phyloP scores from a whole-genome alignment of 2,329 filamentous ascomycete genomes.

The Aspergillus intermedius region DNA sequence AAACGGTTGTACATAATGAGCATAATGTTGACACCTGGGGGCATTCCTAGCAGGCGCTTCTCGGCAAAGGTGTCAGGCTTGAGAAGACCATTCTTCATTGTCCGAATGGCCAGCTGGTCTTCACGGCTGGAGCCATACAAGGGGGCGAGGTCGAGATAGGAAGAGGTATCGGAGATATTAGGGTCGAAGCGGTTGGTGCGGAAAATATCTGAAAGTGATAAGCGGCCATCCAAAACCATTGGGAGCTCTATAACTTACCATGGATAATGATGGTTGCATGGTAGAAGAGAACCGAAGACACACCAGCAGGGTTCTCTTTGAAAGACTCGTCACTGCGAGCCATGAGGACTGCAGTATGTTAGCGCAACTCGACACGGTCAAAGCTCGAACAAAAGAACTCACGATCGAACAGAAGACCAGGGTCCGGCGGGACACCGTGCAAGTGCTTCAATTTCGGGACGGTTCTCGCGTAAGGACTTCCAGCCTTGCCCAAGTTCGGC shows the following conservation, averaged over 20 bases:
- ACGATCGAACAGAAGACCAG: slow-evolving; percentile 7
- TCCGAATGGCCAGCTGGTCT: slow-evolving; percentile 30
- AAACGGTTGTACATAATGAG: slow-evolving; percentile 34
- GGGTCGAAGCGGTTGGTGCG: slow-evolving; percentile 29
- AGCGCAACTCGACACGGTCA: not conserved
- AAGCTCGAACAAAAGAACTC: not conserved
- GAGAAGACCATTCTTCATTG: slow-evolving; percentile 31
- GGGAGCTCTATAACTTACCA: slow-evolving; percentile 19
- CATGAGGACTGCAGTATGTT: slow-evolving; percentile 4
- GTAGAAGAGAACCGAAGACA: slow-evolving; percentile 45
- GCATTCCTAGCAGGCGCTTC: slow-evolving; percentile 25
- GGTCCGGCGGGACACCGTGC: slow-evolving; percentile 4
- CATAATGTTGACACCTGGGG: slow-evolving; percentile 28
- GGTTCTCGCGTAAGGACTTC: slow-evolving; percentile 7
- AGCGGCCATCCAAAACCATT: not conserved
- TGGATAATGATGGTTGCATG: slow-evolving; percentile 50
- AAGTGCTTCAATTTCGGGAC: slow-evolving; percentile 3
- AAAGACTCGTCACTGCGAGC: slow-evolving; percentile 4
- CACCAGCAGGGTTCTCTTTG: slow-evolving; percentile 36
- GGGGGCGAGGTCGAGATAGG: slow-evolving; percentile 44
- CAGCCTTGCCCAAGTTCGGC: slow-evolving; percentile 5
- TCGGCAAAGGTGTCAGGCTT: slow-evolving; percentile 36
- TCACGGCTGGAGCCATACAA: slow-evolving; percentile 37
- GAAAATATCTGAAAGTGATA: slow-evolving; percentile 27
- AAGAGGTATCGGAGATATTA: slow-evolving; percentile 36